Conservation (phyloP, 805 yeast species). For the Metschnikowia koreensis region DNA sequence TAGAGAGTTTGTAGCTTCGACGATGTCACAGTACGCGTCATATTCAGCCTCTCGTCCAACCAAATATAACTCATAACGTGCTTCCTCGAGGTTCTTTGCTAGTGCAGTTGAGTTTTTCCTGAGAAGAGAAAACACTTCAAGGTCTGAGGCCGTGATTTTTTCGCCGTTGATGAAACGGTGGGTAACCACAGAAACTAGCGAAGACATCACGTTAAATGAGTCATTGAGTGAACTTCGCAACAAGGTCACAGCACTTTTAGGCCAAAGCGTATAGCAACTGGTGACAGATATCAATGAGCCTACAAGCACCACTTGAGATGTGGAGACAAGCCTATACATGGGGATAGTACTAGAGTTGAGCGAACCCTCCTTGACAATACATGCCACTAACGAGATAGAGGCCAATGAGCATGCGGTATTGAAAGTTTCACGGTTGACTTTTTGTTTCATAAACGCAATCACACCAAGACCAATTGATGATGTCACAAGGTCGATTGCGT, state of each 20-base stretch:
- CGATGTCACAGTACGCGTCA: conserved; percentile 43
- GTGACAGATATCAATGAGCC: conserved; percentile 62
- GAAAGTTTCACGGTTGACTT: conserved; percentile 63
- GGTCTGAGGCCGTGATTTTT: conserved; percentile 39
- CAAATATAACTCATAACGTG: conserved; percentile 57
- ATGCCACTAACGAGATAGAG: conserved; percentile 65
- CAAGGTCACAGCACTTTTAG: conserved; percentile 51
- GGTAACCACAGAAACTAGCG: conserved; percentile 44
- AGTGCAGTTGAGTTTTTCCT: conserved; percentile 41
- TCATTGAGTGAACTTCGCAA: conserved; percentile 49
- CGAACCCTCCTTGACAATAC: conserved; percentile 73
- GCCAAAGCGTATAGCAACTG: conserved; percentile 64
- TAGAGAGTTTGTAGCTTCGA: conserved; percentile 50
- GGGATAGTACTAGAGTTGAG: conserved; percentile 59
- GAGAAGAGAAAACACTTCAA: conserved; percentile 34
- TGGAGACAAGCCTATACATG: conserved; percentile 48
- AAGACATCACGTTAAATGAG: conserved; percentile 52
- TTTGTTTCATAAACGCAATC: conserved; percentile 68
- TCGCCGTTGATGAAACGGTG: conserved; percentile 51
- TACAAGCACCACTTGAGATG: conserved; percentile 53
- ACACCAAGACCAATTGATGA: conserved; percentile 59
- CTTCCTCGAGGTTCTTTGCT: conserved; percentile 49
- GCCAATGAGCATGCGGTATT: conserved; percentile 81
- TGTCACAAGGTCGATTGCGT: conserved; percentile 51
- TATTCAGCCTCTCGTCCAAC: conserved; percentile 58